phyloP scores from a whole-genome alignment of 2,329 filamentous ascomycete species.

The Aureobasidium mangrovei region DNA sequence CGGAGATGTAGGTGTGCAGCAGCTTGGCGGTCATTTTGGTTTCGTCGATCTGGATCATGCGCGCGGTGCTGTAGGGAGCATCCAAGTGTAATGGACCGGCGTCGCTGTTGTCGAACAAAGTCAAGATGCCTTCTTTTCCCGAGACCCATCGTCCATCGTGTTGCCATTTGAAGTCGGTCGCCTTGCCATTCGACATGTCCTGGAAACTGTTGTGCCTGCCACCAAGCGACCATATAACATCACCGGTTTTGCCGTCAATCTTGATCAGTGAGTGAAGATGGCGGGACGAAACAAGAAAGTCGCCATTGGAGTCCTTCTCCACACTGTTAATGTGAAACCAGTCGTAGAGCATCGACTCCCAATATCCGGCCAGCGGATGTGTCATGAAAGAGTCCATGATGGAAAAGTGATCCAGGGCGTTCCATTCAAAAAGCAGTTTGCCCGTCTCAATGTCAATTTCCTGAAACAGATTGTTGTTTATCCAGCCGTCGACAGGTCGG shows the following conservation, averaged over 20 bases:
- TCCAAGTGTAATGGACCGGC: slow-evolving; percentile 34
- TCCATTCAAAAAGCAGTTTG: slow-evolving; percentile 34
- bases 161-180: slow-evolving; percentile 34
- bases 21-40: slow-evolving; percentile 23
- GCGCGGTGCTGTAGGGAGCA: slow-evolving; percentile 22
- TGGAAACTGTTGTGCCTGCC: slow-evolving; percentile 14
- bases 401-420: slow-evolving; percentile 29
- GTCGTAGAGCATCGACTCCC: slow-evolving; percentile 29
- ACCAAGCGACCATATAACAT: slow-evolving; percentile 40
- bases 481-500: slow-evolving; percentile 27
- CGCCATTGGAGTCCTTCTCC: slow-evolving; percentile 38
- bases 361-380: slow-evolving; percentile 31
- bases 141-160: slow-evolving; percentile 34
- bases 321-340: slow-evolving; percentile 47
- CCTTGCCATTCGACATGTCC: slow-evolving; percentile 12
- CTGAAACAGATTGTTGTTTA: slow-evolving; percentile 38
- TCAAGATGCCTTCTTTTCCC: slow-evolving; percentile 15
- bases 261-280: slow-evolving; percentile 38
- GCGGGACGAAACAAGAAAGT: slow-evolving; percentile 44
- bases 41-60: slow-evolving; percentile 19
- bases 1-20: slow-evolving; percentile 21
- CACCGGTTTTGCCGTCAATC: slow-evolving; percentile 36
- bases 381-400: slow-evolving; percentile 23
- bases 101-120: slow-evolving; percentile 28
- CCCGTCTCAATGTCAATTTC: slow-evolving; percentile 35